Evolutionary conservation across 2,329 filamentous ascomycete genomes (phyloP), one percentile per base, ranked within the genome.

Genomic region (Diaporthe ampelina): DNA sequence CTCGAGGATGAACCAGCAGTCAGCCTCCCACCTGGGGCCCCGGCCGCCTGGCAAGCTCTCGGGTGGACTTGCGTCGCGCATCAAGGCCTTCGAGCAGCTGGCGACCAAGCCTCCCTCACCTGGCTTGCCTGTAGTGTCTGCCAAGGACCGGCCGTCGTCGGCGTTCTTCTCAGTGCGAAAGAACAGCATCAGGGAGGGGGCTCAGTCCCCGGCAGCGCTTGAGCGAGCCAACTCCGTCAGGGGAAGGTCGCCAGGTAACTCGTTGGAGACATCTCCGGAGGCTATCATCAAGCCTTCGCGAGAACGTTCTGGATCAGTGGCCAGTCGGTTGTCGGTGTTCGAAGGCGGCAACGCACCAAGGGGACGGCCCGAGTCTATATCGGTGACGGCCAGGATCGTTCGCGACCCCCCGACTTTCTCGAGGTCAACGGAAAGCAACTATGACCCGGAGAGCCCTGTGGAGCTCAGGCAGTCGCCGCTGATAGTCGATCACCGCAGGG

Each of bases 61-160:
- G 10, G 95, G 94, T 11, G 95, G 94, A 78, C 98, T 99, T 75
- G 97, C 96, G 4, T 94, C 96, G 82, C 93, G 97, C 56, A 98
- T 98, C 82, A 97, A 98, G 83, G 95, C 95, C 9, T 87, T 99
- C 70, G 94, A 98, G 81, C 95, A 95, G 82, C 88, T 97, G 77
- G 88, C 92, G 74, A 84, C 88, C 80, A 80, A 81, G 80, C 70
- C 70, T 21, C 57, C 57, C 40, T 76, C 81, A 19, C 72, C 74
- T 26, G 58, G 13, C 76, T 81, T 73, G 35, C 75, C 73, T 29
- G 61, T 65, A n/a, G 76, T 61, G 57, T 15, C 76, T 1, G 72
- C 40, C 65, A 69, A 82, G 76, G 85, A 86, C 45, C 82, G 85
- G 21, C 85, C 88, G 4, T 86, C 87, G 8, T 87, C 90, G 10